Evolutionary conservation across 306 rosid species (phyloP), one percentile per base, ranked within the genome.

Genomic region (Calophaca sinica): DNA sequence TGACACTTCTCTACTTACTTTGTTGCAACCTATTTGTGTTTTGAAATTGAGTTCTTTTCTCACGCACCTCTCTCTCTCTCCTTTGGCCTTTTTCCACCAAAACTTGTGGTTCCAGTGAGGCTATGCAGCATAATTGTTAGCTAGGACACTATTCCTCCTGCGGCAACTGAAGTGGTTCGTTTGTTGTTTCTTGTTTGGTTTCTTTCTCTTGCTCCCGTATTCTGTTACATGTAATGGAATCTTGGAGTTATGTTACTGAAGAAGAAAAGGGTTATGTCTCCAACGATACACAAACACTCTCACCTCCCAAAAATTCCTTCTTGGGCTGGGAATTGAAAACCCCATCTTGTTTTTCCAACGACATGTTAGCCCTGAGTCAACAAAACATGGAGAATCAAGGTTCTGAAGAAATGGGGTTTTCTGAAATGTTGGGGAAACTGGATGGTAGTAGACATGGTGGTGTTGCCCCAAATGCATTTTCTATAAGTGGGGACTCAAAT

Each of bases 221-320:
- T 78, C 68, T 31, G 76, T 59, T 80, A 15, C 70, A 52, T 73
- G 81, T 44, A 61, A 93, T 93, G 98, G 97, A 91, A 81, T 84
- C 97, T 68, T 91, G 98, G 98, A 88, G 85, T 70, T 85, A 45
- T 82, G 84, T 83, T 53, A 80, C 93, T 77, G 88, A 84, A 76
- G 93, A 87, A 60, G 90, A 93, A 87, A 62, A 83, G 86, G 81
- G 63, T 4, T 84, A 81, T 73, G 74, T 44, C 73, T 80, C 92
- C 14, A 90, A 86, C 35, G 89, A 86, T 36, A 8, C 48, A 7
- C 48, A 42, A 7, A 33, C 88, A 20, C 79, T 72, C 28, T 79
- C 90, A 1, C 76, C 88, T 67, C 78, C 82, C 53, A 88, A 83
- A 77, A 80, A 70, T 78, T 82, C 85, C 9, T 44, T 83, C 71